Evolutionary conservation across 129 eudicot species (phyloP), one percentile per base, ranked within the genome.

Genomic region (sunflower (Helianthus annuus)): DNA sequence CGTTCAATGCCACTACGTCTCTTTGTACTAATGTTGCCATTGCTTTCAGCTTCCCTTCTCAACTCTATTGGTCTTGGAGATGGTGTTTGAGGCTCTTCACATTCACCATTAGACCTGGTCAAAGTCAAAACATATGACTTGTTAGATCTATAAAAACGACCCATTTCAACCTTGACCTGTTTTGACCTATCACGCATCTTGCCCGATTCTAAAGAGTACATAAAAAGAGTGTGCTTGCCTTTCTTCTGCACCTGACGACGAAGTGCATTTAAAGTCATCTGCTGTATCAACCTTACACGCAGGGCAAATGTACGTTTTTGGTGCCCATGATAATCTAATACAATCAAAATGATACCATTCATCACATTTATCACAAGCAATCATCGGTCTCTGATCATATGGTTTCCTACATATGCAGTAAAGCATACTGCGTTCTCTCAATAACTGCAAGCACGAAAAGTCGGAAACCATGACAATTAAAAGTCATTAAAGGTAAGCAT

Each of bases 291-390:
- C 79, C 67, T 76, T 68, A 36, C 99, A 95, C 15, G 99, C 99
- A 49, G 99, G 99, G 74, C 99, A 95, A n/a, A 88, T 68, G 76
- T 95, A 95, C 38, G 65, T 46, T 84, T 88, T 82, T 40, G 99
- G 99, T 1, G 89, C 73, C n/a, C 91, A 79, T 29, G 87, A 75
- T 72, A 95, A 73, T n/a, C 86, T 86, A 6, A 95, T 76, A 64
- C 97, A 95, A 57, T 90, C 96, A 78, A 95, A 95, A 74, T 95
- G 99, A 85, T 95, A 95, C 99, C 99, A 90, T 75, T 95, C 99
- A 52, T 95, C 96, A 79, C 99, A 94, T 66, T 82, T 64, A 83
- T 94, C 98, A 70, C 98, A 94, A 19, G 97, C 97, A 77, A 94
- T 86, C 97, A 95, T 90, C 39, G 91, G 80, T 68, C 93, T 86